Evolutionary conservation across 140 eudicot species (phyloP).

Genomic region (Bidens hawaiensis): DNA sequence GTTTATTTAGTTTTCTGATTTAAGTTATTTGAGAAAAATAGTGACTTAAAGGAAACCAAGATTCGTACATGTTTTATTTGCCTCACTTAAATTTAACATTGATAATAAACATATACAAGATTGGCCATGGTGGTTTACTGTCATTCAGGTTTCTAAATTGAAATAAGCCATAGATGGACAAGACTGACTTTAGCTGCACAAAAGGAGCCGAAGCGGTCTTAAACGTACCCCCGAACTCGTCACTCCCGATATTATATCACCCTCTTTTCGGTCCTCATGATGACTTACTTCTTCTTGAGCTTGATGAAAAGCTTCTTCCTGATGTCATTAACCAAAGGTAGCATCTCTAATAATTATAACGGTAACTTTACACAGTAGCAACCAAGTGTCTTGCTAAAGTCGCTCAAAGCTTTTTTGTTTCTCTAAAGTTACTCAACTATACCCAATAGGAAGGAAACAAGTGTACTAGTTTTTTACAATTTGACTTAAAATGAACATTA

Average conservation of each 20-base stretch:
- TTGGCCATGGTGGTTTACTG: neutral
- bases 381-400: no score
- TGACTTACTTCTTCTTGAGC: slow-evolving; percentile 77
- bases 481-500: no score
- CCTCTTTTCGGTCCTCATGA: slow-evolving; percentile 75
- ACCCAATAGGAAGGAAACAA: no score
- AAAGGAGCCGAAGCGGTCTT: slow-evolving; percentile 73
- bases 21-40: no score
- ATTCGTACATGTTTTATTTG: no score
- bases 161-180: slow-evolving; percentile 28
- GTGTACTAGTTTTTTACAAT: no score
- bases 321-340: slow-evolving; percentile 78
- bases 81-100: no score
- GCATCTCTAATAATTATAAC: neutral
- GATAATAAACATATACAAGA: no score
- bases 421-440: no score
- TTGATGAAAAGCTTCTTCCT: slow-evolving; percentile 90
- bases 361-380: no score
- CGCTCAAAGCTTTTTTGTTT: no score
- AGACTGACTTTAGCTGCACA: slow-evolving; percentile 14
- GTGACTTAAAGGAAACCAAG: no score
- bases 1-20: neutral
- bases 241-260: slow-evolving; percentile 70
- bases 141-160: neutral
- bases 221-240: slow-evolving; percentile 52